Evolutionary conservation across 2,329 filamentous ascomycete species (phyloP), one percentile per base, ranked within the genome.

Genomic region (Colletotrichum sp.): DNA sequence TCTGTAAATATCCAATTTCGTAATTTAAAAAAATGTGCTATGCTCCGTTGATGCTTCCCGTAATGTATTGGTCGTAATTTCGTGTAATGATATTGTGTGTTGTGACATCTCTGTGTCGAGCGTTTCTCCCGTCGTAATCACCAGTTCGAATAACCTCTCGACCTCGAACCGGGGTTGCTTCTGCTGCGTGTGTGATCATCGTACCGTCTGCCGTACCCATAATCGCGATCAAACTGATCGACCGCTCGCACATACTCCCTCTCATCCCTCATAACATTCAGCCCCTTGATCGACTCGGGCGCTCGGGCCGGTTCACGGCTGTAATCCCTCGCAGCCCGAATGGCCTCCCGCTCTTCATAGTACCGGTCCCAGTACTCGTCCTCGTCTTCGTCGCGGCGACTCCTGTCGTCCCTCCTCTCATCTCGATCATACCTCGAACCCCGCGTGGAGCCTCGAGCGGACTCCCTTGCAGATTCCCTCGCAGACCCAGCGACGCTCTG

Each of bases 161-260:
- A 62, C 12, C 73, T 30, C 32, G 69, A 72, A 5, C 36, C 73
- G 2, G 73, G 73, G 52, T 72, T 75, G 43, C 73, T 75, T 26
- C 38, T 69, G 38, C 73, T 75, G n/a, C 73, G 73, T 3, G 36
- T 75, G 8, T 56, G 69, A 26, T 75, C 73, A 14, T 58, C 69
- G 18, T 72, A 67, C 32, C 38, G 69, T 5, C 69, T 21, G 7
- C 63, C 73, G 21, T 73, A 69, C 5, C 69, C 73, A 4, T 75
- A 75, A 24, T 52, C 58, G 18, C 63, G 52, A 24, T 75, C 69
- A 32, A 59, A 63, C 21, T 68, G 63, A 4, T 75, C 73, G 13
- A 52, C 5, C 7, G 52, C 62, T 7, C 73, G 24, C 21, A 16
- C 32, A 7, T 75, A 73, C 8, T 68, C 69, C 21, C 68, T 24